Base-by-base conservation (phyloP, 371 early-diverging fungal species). In the Saksenaea vasiformis region DNA sequence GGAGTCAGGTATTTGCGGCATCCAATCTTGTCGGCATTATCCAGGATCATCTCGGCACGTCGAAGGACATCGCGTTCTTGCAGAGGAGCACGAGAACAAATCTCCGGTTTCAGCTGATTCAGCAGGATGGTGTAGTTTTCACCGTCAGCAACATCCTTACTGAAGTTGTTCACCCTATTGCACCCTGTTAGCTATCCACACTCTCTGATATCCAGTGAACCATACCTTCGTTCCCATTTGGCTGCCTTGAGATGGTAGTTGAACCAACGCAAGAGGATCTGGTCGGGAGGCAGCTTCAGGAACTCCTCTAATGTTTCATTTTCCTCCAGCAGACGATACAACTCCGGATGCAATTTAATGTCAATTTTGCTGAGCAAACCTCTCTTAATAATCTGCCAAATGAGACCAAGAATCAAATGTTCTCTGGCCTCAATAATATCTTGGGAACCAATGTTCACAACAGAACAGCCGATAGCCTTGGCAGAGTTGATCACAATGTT, bases 351-450 rank as follows among this genome's bases (percentile, higher is more conserved):
- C 47, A 92, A 86, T 76, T 95, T 92, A 73, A 98, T 93, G 80
- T 97, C 95, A 74, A 96, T 94, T 79, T 94, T 95, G 73, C 94
- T 92, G 62, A 92, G 84, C 67, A 97, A 82, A 66, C 96, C 96
- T 54, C 95, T 93, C 80, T 97, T 97, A 83, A 98, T 96, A 67
- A 98, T 97, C 72, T 98, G 98, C 98, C 98, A 98, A 64, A 98
- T 91, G 22, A 98, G 83, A 9, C 98, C 98, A 62, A 98, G 83
- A 67, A 97, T 90, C 71, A 98, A 84, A 72, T 96, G 94, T 80
- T 95, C 95, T 56, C 95, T 84, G 35, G 93, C 96, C 72, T 97
- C 96, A 57, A 95, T 93, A 61, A 98, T 74, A 74, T 98, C 98
- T 70, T 89, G 87, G 8, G 98, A 86, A 53, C 98, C 98, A 80